phyloP scores from a whole-genome alignment of 1,139 yeast species.

The Pneumocystis oryctolagi region DNA sequence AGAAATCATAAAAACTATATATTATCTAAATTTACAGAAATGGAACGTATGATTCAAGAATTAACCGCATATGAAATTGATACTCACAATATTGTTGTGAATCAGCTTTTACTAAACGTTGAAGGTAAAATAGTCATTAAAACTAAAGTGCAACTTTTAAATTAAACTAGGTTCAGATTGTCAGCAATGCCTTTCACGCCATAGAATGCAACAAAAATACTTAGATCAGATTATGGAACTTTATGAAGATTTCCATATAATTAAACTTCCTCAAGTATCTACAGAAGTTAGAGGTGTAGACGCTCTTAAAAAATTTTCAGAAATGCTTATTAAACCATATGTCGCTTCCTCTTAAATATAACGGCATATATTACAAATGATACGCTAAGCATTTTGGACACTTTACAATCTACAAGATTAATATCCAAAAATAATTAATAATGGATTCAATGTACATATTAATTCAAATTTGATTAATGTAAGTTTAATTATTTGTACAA shows the following conservation, averaged over 20 bases:
- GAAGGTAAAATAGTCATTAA: constrained; percentile 32
- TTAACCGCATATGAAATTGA: constrained; percentile 88
- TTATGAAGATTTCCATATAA: constrained; percentile 87
- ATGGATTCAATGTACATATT: background rate
- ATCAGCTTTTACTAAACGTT: constrained; percentile 69
- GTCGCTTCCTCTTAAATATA: background rate
- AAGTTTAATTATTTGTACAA: background rate
- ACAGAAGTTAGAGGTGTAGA: constrained; percentile 85
- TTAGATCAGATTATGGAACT: constrained; percentile 87
- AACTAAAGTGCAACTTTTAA: constrained; percentile 18
- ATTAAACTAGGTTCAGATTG: constrained; percentile 28
- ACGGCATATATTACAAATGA: background rate
- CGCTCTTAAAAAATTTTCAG: constrained; percentile 55
- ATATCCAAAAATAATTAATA: background rate
- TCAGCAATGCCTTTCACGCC: constrained; percentile 78
- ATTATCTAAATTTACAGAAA: background rate
- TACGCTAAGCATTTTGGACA: no score
- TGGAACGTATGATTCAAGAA: constrained; percentile 47
- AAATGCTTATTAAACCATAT: constrained; percentile 16
- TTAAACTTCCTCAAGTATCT: constrained; percentile 87
- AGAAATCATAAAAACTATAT: constrained; percentile 28
- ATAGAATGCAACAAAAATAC: constrained; percentile 92
- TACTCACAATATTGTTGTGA: constrained; percentile 87
- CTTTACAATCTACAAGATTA: background rate
- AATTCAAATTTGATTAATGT: background rate